Percentiles rank a stretch among this genome's conserved stretches.
These are phyloP conservation scores for Chaetomiaceae sp. DNA, from an alignment of 2,329 filamentous ascomycete species.

Conservation along the genomic window DNA sequence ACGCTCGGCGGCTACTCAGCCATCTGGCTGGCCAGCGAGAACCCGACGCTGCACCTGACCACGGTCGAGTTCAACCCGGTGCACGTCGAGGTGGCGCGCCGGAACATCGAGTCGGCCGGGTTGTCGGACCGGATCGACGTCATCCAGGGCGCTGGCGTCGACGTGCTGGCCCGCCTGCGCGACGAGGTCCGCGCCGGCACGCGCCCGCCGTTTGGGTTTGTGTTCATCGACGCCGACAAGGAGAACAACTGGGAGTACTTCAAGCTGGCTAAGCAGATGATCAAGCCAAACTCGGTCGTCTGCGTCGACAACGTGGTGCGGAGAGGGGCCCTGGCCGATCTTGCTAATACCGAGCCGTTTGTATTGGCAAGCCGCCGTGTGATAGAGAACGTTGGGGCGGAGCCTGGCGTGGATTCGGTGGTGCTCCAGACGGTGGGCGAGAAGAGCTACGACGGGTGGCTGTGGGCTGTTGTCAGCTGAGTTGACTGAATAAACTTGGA, in stretches of 20 bases:
- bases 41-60: conserved; percentile 16
- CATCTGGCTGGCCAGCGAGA: conserved; percentile 21
- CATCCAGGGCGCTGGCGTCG: conserved; percentile 11
- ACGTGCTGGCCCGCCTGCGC: conserved; percentile 11
- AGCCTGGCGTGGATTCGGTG: conserved; percentile 16
- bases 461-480: conserved; percentile 16
- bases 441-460: conserved; percentile 19
- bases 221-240: conserved; percentile 22
- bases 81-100: conserved; percentile 15
- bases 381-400: conserved; percentile 17
- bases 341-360: not conserved
- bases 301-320: conserved; percentile 22
- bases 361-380: conserved; percentile 10
- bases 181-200: conserved; percentile 12
- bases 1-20: conserved; percentile 20
- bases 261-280: conserved; percentile 14
- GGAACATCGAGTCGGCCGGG: conserved; percentile 16
- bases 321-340: conserved; percentile 11
- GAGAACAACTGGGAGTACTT: conserved; percentile 22
- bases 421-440: conserved; percentile 21
- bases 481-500: too few species aligned
- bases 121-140: conserved; percentile 14
- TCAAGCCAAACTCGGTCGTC: conserved; percentile 4
- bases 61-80: conserved; percentile 15
- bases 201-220: conserved; percentile 15